Evolutionary conservation across 2,329 filamentous ascomycete species (phyloP).

Genomic region (Alternaria sp.): DNA sequence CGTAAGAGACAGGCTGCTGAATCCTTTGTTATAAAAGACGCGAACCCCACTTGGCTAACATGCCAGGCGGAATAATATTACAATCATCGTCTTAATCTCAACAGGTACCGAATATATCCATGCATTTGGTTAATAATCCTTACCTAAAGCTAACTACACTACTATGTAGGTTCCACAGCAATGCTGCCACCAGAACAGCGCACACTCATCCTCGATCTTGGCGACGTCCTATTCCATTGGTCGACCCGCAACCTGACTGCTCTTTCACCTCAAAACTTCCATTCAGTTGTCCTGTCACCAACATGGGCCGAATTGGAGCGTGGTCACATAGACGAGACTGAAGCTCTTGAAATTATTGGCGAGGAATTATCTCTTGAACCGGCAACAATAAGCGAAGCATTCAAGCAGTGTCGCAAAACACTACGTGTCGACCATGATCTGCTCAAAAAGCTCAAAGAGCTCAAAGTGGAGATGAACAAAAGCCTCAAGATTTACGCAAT

Average conservation of each 20-base stretch:
- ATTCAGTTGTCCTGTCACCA: conserved; percentile 32
- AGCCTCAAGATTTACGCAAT: conserved; percentile 37
- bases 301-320: conserved; percentile 40
- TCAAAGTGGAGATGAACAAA: conserved; percentile 18
- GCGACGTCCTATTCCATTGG: conserved; percentile 48
- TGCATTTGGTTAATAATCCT: too few relatives aligned
- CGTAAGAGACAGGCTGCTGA: too few relatives aligned
- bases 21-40: too few relatives aligned
- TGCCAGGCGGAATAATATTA: too few relatives aligned
- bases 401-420: conserved; percentile 36
- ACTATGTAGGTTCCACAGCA: too few relatives aligned
- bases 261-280: conserved; percentile 25
- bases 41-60: too few relatives aligned
- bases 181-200: too few relatives aligned
- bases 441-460: conserved; percentile 23
- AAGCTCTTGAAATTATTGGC: conserved; percentile 17
- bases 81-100: too few relatives aligned
- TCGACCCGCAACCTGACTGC: conserved; percentile 30
- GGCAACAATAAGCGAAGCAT: conserved; percentile 33
- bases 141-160: too few relatives aligned
- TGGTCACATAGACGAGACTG: conserved; percentile 27
- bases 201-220: conserved; percentile 46
- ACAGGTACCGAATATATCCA: too few relatives aligned
- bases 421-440: conserved; percentile 32
- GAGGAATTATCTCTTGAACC: conserved; percentile 29